Evolutionary conservation across 345 rosid genomes (phyloP), one percentile per base, ranked within the genome.

Genomic region (Citrus sp.): DNA sequence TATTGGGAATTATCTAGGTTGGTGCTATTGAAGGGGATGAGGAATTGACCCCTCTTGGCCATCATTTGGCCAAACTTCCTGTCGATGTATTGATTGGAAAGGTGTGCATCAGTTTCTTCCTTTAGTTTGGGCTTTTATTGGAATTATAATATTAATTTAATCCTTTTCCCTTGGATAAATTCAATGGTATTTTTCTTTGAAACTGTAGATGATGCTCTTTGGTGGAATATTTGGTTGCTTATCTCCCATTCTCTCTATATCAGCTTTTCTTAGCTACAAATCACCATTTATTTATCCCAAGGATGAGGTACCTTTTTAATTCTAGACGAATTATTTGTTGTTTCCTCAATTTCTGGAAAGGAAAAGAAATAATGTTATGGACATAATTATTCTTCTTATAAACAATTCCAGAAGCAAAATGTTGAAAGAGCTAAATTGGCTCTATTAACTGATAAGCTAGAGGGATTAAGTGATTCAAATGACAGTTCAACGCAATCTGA

Each of bases 151-250:
- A 37, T 6, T 60, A 54, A 61, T 54, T 30, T 4, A 42, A 58
- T 61, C 7, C 9, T 14, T 73, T 71, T 46, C 13, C 51, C 18
- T 46, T 13, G 49, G 56, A 28, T 61, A 34, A 74, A 60, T 54
- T 51, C 42, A 67, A 38, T 68, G 54, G 54, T 28, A 49, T 30
- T 73, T 28, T 73, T 69, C 37, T 81, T 51, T 77, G 72, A 66
- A 84, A 83, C 32, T 89, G 86, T 90, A 93, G 98, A 93, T 93
- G 97, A 84, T 95, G 84, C 84, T 95, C 35, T 95, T 84, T 86
- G 98, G 97, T 70, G 98, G 91, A 82, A 93, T 95, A 79, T 95
- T 95, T 85, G 97, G 98, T 28, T 95, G 98, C 91, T 83, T 95
- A 73, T 92, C 98, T 13, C 98, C 98, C 30, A 89, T 95, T 84